These are phyloP conservation scores for Sarcodon aspratus DNA, from an alignment of 768 basidiomycete species.

Conservation along the genomic window DNA sequence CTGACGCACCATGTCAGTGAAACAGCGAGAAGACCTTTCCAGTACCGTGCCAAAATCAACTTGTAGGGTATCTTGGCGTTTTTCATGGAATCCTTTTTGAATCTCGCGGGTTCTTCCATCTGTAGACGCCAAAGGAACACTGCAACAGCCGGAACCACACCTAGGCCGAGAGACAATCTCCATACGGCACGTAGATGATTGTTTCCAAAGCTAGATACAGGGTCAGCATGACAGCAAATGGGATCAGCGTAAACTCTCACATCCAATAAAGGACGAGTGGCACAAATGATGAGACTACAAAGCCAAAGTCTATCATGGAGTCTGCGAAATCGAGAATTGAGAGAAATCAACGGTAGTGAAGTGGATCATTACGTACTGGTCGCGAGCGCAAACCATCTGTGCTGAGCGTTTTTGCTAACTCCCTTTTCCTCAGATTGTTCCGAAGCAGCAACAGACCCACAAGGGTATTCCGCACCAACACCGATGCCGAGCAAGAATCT, in stretches of 20 bases:
- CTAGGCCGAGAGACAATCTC: conserved; percentile 80
- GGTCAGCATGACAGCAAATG: neutral
- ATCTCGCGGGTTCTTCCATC: conserved; percentile 73
- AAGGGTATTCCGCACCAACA: conserved; percentile 83
- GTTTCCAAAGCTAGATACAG: conserved; percentile 48
- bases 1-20: conserved; percentile 79
- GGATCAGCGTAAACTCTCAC: conserved; percentile 26
- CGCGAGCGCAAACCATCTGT: conserved; percentile 79
- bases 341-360: neutral
- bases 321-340: conserved; percentile 27
- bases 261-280: conserved; percentile 87
- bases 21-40: conserved; percentile 61
- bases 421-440: conserved; percentile 83
- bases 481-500: conserved; percentile 88
- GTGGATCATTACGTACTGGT: conserved; percentile 49
- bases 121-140: conserved; percentile 83
- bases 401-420: conserved; percentile 70
- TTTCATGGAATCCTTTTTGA: conserved; percentile 73
- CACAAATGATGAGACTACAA: conserved; percentile 70
- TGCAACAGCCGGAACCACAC: conserved; percentile 65
- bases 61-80: conserved; percentile 60
- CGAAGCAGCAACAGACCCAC: conserved; percentile 79
- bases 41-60: conserved; percentile 73
- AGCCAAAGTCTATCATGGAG: conserved; percentile 78
- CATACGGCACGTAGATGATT: conserved; percentile 80